Conservation (phyloP, 176 grass and related monocot genomes). For the Ampelocalamus luodianensis region DNA sequence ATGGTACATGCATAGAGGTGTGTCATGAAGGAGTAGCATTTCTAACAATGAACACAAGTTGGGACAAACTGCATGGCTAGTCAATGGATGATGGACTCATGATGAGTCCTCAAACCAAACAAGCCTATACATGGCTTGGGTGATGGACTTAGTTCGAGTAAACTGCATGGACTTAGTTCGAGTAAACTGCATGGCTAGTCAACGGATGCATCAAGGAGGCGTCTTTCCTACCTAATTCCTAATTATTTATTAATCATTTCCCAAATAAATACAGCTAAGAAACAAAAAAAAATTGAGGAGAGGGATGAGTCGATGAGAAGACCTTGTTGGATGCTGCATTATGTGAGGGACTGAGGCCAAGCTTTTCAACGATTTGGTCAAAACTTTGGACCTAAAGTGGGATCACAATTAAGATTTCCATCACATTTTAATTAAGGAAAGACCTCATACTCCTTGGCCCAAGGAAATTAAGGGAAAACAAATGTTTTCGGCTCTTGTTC, state of each 20-base stretch:
- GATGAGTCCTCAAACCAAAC: no score
- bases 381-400: constrained; percentile 50
- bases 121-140: constrained; percentile 51
- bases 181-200: constrained; percentile 52
- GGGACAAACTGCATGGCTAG: no score
- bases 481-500: constrained; percentile 25
- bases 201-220: constrained; percentile 53
- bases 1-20: neutral
- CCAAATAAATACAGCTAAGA: constrained; percentile 47
- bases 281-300: neutral
- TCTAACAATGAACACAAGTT: constrained; percentile 18
- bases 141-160: constrained; percentile 46
- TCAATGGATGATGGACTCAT: no score
- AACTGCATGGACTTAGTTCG: constrained; percentile 28
- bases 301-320: constrained; percentile 30
- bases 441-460: constrained; percentile 23
- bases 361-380: constrained; percentile 72
- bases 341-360: constrained; percentile 46
- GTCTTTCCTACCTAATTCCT: constrained; percentile 62
- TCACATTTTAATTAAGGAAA: constrained; percentile 61
- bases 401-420: constrained; percentile 42
- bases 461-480: constrained; percentile 41
- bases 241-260: constrained; percentile 19
- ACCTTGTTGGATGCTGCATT: constrained; percentile 38
- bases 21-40: neutral